Evolutionary conservation across 176 grass and related monocot species (phyloP), one percentile per base, ranked within the genome.

Genomic region (Canna indica): DNA sequence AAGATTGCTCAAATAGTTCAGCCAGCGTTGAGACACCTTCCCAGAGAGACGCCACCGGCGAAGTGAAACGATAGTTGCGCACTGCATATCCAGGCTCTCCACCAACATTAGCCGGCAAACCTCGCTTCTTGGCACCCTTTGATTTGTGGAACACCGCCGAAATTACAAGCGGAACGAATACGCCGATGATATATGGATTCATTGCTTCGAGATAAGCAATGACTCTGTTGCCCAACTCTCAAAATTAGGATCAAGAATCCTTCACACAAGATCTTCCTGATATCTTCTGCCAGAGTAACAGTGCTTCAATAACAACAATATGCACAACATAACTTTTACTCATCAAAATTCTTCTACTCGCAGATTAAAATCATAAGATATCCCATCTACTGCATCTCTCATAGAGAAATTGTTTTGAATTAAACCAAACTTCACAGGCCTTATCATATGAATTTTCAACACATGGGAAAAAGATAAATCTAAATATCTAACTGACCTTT

Each of bases 11-110:
- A 12, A 97, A 97, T 0, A 97, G 77, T 50, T 91, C 74, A 4
- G 94, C 89, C 2, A 97, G 86, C 0, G 94, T 97, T 53, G 36
- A 63, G 69, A 97, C n/a, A 26, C 94, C 94, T 47, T 92, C 81
- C 94, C 94, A 90, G 34, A 83, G 82, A 5, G 89, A 87, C 24
- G 85, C 80, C 1, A 97, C 70, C 0, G 75, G 94, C 62, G 47
- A 50, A 6, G 70, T 50, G 31, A 92, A 97, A 28, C 82, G 81
- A 28, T 81, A 67, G 76, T 90, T 97, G 18, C 84, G 88, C 53
- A 97, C 66, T 7, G 84, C 75, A 54, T 58, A 80, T 25, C 94
- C 89, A 35, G 79, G 59, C 4, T 93, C 89, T 30, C 84, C 89
- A 1, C 86, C 81, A 6, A 85, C 83, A 62, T 93, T 71, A 16